Evolutionary conservation across 352 stramenopile species (phyloP), one percentile per base, ranked within the genome.

Genomic region (Stramenopiles sp.): DNA sequence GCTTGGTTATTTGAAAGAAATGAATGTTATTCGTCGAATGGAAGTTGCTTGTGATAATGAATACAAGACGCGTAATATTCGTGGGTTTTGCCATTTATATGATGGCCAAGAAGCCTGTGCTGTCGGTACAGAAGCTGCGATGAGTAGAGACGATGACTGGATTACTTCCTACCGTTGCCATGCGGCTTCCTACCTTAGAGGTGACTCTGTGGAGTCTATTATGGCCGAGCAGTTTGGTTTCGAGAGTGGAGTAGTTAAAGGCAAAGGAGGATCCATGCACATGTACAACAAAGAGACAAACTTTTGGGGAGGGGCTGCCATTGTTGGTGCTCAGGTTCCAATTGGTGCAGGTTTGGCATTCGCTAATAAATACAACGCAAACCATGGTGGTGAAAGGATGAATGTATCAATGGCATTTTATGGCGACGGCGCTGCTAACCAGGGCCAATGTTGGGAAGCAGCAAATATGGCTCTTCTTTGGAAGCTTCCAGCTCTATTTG

Each of bases 21-120:
- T 99, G 86, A 95, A 96, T 70, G 93, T 71, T 8, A 96, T 99
- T 76, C 74, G 86, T 47, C 73, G 86, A 41, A 97, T 99, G 84
- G 86, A 99, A 62, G 95, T 99, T 57, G 94, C 86, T 6, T 94
- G 81, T 51, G 86, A 99, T 57, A 95, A 93, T 46, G 83, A 96
- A 59, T 99, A 99, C 69, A 99, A 99, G 70, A 60, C 61, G 1
- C 29, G 29, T n/a, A 53, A 55, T 45, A 99, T 99, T 58, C 79
- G 83, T 44, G 86, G 86, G 29, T 99, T 99, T 53, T 97, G 84
- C 60, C 86, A 99, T 57, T 57, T 97, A 51, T 99, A 96, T 61
- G 84, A 97, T 54, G 84, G 84, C 38, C 83, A 99, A 56, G 88
- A 99, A 58, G 88, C 88, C 18, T 77, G 97, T 17, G 88, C 81